Evolutionary conservation across 768 basidiomycete species (phyloP).

Genomic region (Nidula microcarpa): DNA sequence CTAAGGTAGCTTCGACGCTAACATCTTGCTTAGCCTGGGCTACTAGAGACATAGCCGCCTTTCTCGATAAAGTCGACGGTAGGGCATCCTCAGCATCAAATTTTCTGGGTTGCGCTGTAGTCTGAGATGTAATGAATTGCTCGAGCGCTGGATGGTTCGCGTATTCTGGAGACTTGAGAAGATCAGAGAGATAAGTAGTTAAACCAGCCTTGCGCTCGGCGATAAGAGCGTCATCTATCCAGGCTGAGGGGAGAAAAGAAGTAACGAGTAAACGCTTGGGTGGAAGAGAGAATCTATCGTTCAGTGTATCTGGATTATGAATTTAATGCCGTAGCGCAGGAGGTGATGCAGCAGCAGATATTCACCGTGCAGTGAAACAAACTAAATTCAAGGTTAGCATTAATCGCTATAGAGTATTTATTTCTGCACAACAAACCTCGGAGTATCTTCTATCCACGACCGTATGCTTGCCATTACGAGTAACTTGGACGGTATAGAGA

Average conservation of each 20-base stretch:
- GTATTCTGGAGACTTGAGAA: slow-evolving; percentile 33
- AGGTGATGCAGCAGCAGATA: background rate
- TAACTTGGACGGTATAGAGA: slow-evolving; percentile 38
- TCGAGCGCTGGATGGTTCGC: slow-evolving; percentile 26
- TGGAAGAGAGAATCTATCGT: slow-evolving; percentile 38
- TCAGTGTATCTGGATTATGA: slow-evolving; percentile 22
- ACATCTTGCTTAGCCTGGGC: slow-evolving; percentile 12
- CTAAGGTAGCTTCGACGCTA: slow-evolving; percentile 18
- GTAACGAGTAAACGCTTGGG: slow-evolving; percentile 49
- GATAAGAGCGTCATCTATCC: slow-evolving; percentile 51
- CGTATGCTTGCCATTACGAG: slow-evolving; percentile 23
- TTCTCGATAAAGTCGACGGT: slow-evolving; percentile 42
- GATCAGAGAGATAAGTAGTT: slow-evolving; percentile 33
- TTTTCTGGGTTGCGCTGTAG: slow-evolving; percentile 11
- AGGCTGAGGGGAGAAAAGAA: slow-evolving; percentile 46
- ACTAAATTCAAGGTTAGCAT: slow-evolving; percentile 13
- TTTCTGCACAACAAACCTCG: slow-evolving; percentile 26
- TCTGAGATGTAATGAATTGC: slow-evolving; percentile 32
- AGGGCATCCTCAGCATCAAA: slow-evolving; percentile 44
- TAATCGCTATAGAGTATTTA: background rate
- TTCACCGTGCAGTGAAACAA: slow-evolving; percentile 31
- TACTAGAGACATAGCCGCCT: slow-evolving; percentile 21
- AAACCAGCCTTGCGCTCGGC: slow-evolving; percentile 48
- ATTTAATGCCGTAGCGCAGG: background rate
- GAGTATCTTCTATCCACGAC: slow-evolving; percentile 37